Evolutionary conservation across 176 grass and related monocot species (phyloP), one percentile per base, ranked within the genome.

Genomic region (Zea luxurians): DNA sequence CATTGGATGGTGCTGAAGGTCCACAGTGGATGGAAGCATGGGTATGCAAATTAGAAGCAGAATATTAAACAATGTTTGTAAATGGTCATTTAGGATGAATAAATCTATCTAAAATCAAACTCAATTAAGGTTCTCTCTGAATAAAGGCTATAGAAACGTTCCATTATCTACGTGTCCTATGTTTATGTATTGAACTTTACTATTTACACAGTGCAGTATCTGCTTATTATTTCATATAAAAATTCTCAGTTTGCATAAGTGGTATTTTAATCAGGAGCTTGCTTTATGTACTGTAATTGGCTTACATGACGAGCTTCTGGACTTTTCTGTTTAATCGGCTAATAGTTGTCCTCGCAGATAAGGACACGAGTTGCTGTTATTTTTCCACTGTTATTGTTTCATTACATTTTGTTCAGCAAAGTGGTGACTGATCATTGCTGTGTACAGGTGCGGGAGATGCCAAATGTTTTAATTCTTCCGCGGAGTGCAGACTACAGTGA

Each of bases 11-110:
- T 38, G 96, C 83, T 83, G 92, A 94, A 91, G 96, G 96, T 34
- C 92, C 91, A 60, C 96, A 99, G 79, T 99, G 96, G 96, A 99
- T 99, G 96, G 96, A 99, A 84, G 96, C 96, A 62, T 99, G 96
- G 96, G 96, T 94, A 98, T 41, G 86, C 65, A 70, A 76, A 72
- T 80, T 81, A 72, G 61, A 71, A 18, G 76, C 66, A 84, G 12
- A 55, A 15, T 85, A 81, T 71, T 70, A 64, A 75, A 67, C 64
- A 50, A 20, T 80, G 7, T 44, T 55, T 55, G 64, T 68, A 42
- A 87, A 70, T 76, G 74, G 5, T 84, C 50, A 78, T 66, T 82
- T 64, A 54, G 27, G 57, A 15, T 10, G 0, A 45, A 67, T 82
- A 74, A 59, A 18, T 76, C 41, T 47, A 67, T 79, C 42, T 85